phyloP scores from a whole-genome alignment of 2,329 filamentous ascomycete species.

The Trichoderma arundinaceum region DNA sequence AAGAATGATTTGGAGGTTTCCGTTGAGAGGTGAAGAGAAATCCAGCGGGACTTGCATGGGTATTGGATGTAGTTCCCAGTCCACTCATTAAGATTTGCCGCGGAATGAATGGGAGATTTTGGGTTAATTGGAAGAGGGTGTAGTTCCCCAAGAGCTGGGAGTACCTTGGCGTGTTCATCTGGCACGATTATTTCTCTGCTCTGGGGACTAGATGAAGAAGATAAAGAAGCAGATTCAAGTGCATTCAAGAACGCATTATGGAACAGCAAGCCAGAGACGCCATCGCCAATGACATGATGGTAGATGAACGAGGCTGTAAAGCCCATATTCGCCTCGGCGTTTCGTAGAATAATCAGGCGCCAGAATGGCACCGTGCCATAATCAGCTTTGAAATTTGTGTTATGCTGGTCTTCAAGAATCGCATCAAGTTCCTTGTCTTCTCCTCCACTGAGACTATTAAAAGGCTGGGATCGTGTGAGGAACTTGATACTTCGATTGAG shows the following conservation, averaged over 20 bases:
- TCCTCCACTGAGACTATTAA: neutral
- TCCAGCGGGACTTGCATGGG: slow-evolving; percentile 1
- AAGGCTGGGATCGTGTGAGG: neutral
- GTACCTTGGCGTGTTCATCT: neutral
- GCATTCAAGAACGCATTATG: slow-evolving; percentile 49
- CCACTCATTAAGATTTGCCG: neutral
- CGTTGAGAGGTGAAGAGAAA: neutral
- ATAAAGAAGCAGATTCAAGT: slow-evolving; percentile 36
- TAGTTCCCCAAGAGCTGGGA: neutral
- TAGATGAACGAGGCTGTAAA: slow-evolving; percentile 54
- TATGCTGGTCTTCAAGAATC: neutral
- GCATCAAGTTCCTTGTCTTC: slow-evolving; percentile 7
- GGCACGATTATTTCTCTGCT: neutral
- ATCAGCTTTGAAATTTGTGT: neutral
- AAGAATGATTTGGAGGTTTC: neutral
- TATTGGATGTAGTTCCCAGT: neutral
- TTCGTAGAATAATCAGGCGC: slow-evolving; percentile 35
- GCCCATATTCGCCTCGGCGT: slow-evolving; percentile 34
- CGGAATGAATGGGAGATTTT: neutral
- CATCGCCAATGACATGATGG: slow-evolving; percentile 56
- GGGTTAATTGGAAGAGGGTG: neutral
- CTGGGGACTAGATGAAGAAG: neutral
- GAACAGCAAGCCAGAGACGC: slow-evolving; percentile 52
- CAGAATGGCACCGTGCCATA: neutral
- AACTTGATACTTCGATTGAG: neutral